These are phyloP conservation scores for Hanseniaspora meyeri DNA, from an alignment of 805 yeast species.

Conservation along the genomic window DNA sequence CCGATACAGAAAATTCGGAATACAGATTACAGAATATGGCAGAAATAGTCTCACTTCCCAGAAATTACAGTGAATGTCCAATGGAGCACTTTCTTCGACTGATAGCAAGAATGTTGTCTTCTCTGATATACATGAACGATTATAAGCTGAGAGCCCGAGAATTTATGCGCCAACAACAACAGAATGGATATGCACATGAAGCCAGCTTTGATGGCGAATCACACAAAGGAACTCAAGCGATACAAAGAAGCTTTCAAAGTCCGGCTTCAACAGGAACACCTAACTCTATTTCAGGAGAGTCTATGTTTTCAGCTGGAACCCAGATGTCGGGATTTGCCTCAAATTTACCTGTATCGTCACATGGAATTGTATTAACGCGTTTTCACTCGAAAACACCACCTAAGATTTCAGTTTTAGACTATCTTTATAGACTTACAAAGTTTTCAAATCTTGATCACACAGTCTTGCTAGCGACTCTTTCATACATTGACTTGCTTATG, in stretches of 20 bases:
- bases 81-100: conserved; percentile 57
- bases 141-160: conserved; percentile 21
- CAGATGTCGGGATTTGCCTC: background rate
- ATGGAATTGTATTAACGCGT: conserved; percentile 48
- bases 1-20: background rate
- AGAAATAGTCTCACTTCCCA: conserved; percentile 22
- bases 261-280: background rate
- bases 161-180: conserved; percentile 15
- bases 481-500: conserved; percentile 76
- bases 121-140: conserved; percentile 67
- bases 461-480: conserved; percentile 68
- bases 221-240: background rate
- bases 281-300: background rate
- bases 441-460: conserved; percentile 80
- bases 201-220: conserved; percentile 17
- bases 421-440: conserved; percentile 61
- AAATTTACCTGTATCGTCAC: conserved; percentile 19
- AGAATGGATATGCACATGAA: background rate
- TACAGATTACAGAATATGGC: no score
- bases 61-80: conserved; percentile 49
- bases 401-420: conserved; percentile 64
- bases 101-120: conserved; percentile 67
- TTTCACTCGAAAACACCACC: conserved; percentile 94
- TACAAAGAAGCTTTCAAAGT: background rate
- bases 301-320: background rate